Base-by-base conservation (phyloP, 208 protist species). In the Crithidia sp. region DNA sequence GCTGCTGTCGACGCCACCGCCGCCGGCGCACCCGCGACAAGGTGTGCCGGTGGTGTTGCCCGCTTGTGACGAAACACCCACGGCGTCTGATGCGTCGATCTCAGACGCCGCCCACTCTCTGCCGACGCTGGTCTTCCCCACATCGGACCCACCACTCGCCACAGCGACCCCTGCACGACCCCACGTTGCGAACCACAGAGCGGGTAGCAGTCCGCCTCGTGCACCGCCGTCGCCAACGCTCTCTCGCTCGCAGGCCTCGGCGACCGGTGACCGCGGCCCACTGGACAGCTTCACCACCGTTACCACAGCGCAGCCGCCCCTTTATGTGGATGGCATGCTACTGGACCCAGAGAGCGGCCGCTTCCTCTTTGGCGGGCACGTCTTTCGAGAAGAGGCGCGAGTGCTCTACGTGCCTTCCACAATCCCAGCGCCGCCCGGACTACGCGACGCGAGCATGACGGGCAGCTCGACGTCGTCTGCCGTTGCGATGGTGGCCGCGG, bases 331-430 rank as follows among this genome's bases (percentile, higher is more conserved):
- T 17, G 84, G 85, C 62, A 85, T 94, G 84, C 73, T 96, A n/a
- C 70, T 86, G 39, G 88, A 96, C 66, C 79, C 84, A 5, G 55
- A 81, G 13, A 80, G 44, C 0, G 74, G 78, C 36, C 73, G 64
- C 59, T 92, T 90, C 71, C 77, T 96, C 7, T 84, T 96, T 45
- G 77, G 69, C 17, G 91, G 91, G 4, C 67, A 74, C 4, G 81
- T 86, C 17, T 96, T 94, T 63, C 57, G 65, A 7, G 87, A 96
- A 71, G 88, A 94, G 74, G 87, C 82, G 2, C 85, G 91, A 28
- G 78, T 94, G 39, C 55, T 96, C 3, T 62, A 70, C 39, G 70
- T 80, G 13, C 66, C 58, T 0, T 59, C 67, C 10, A 69, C 63
- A 7, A 5, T 17, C 10, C 36, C 67, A 14, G 16, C 43, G 37